Evolutionary conservation across 108 stramenopile genomes (phyloP).

Genomic region (Pseudonitzschia multiseries): DNA sequence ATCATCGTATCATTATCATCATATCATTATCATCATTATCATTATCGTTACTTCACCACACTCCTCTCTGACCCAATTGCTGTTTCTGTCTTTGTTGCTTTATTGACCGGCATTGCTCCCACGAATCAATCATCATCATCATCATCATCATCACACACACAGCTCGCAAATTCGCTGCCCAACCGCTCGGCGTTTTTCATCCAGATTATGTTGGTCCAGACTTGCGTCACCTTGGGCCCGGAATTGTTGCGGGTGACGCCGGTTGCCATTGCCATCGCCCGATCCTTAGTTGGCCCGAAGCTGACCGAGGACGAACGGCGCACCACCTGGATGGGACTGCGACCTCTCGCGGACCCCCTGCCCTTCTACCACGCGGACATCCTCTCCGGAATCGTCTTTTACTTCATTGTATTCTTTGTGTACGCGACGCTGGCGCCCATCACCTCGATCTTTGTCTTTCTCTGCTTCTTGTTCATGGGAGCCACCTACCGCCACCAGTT

Average conservation of each 20-base stretch:
- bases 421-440: constrained; percentile 66
- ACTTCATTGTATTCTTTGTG: constrained; percentile 64
- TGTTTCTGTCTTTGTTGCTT: constrained; percentile 16
- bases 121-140: too few species aligned
- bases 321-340: constrained; percentile 48
- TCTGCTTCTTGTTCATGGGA: constrained; percentile 55
- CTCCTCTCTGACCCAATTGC: not conserved
- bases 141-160: constrained; percentile 29
- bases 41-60: not conserved
- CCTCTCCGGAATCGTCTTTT: constrained; percentile 38
- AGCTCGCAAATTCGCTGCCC: constrained; percentile 51
- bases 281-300: constrained; percentile 51
- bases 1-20: too few species aligned
- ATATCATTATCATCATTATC: not conserved
- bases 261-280: constrained; percentile 37
- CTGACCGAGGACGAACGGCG: constrained; percentile 64
- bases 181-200: constrained; percentile 52
- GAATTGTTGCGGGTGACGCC: constrained; percentile 57
- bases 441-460: constrained; percentile 44
- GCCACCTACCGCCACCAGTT: constrained; percentile 58
- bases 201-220: constrained; percentile 60
- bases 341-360: constrained; percentile 49
- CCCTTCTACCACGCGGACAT: constrained; percentile 50
- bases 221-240: constrained; percentile 40
- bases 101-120: too few species aligned